Conservation (phyloP, 2,329 filamentous ascomycete species). For the Mariannaea sp. region DNA sequence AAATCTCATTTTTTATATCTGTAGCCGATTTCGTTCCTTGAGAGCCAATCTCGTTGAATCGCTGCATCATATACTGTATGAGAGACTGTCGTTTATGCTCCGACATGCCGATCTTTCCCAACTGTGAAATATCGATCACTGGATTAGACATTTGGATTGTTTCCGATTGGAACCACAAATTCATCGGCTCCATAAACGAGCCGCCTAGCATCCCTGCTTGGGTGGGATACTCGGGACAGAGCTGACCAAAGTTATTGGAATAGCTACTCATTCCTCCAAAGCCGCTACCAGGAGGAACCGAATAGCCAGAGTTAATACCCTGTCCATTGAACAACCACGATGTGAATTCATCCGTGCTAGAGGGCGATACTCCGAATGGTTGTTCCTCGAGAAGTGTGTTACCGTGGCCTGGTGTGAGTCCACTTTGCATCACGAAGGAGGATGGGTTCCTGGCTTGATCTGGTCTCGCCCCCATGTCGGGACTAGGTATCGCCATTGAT, state of each 20-base stretch:
- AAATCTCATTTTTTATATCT: constrained; percentile 38
- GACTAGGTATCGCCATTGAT: constrained; percentile 31
- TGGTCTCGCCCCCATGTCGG: constrained; percentile 25
- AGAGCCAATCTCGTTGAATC: constrained; percentile 37
- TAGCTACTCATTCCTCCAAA: constrained; percentile 31
- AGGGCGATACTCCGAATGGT: constrained; percentile 35
- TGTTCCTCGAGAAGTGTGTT: constrained; percentile 36
- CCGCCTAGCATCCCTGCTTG: constrained; percentile 33
- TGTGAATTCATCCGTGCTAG: constrained; percentile 37
- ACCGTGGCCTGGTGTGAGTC: constrained; percentile 22
- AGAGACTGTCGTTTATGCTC: constrained; percentile 37
- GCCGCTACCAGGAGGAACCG: constrained; percentile 31
- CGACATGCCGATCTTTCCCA: constrained; percentile 34
- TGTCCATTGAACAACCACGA: constrained; percentile 38
- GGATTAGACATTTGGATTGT: constrained; percentile 31
- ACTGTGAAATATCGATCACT: constrained; percentile 30
- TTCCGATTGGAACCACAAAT: constrained; percentile 38
- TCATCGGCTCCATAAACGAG: constrained; percentile 36
- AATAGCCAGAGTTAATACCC: constrained; percentile 30
- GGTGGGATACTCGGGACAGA: constrained; percentile 34
- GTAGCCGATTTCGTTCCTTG: constrained; percentile 36
- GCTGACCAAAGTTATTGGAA: constrained; percentile 37
- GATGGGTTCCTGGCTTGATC: constrained; percentile 30
- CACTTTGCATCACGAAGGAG: constrained; percentile 29
- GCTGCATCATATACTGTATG: constrained; percentile 37